These are phyloP conservation scores for Paraleonurus japonicus DNA, from an alignment of 257 asterid species.

Conservation along the genomic window DNA sequence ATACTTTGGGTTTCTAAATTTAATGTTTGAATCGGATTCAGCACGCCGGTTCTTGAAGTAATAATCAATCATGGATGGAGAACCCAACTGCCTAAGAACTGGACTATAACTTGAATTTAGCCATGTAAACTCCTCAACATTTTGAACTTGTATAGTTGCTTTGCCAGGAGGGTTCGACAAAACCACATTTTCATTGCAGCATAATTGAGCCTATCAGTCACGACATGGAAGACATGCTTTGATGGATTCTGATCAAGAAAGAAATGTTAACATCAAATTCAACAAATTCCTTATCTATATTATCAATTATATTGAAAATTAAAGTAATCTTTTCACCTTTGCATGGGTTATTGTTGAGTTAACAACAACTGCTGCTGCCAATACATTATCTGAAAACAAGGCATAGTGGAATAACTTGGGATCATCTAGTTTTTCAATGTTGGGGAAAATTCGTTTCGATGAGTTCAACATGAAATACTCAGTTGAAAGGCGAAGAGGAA, in stretches of 20 bases:
- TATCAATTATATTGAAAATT: not conserved
- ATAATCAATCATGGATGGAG: conserved; percentile 80
- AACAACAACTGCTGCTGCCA: conserved; percentile 92
- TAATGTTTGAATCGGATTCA: conserved; percentile 77
- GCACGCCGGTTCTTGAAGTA: conserved; percentile 73
- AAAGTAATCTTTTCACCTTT: conserved; percentile 47
- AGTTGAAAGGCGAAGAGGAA: conserved; percentile 54
- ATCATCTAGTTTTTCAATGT: conserved; percentile 58
- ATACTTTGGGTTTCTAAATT: conserved; percentile 89
- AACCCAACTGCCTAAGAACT: conserved; percentile 76
- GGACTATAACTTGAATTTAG: conserved; percentile 93
- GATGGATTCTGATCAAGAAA: conserved; percentile 58
- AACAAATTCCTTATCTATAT: not conserved
- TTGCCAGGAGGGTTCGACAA: conserved; percentile 70
- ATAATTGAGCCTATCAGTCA: conserved; percentile 82
- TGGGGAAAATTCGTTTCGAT: conserved; percentile 56
- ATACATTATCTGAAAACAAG: conserved; percentile 77
- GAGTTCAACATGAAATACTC: conserved; percentile 53
- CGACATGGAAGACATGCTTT: conserved; percentile 82
- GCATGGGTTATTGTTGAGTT: conserved; percentile 78
- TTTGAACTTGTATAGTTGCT: conserved; percentile 77
- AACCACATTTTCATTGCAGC: conserved; percentile 99
- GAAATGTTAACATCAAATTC: conserved; percentile 9
- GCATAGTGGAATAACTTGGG: conserved; percentile 84
- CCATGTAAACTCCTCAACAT: conserved; percentile 89